Evolutionary conservation across 495 filamentous ascomycete genomes (phyloP).

Genomic region (Xylaria intraflava): DNA sequence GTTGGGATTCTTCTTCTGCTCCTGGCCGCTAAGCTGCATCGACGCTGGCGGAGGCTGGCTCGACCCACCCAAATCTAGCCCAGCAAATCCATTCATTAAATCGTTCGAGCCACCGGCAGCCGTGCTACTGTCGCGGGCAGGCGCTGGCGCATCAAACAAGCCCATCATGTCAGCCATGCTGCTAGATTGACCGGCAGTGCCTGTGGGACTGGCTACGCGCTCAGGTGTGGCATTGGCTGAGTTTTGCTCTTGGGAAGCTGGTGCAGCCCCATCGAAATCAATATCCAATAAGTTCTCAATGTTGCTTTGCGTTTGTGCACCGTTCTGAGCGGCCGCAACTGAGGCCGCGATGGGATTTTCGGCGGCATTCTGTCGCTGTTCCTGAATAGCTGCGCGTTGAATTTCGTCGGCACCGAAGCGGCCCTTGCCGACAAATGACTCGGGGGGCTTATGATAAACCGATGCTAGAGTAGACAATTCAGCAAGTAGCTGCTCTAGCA

Average conservation of each 20-base stretch:
- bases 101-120: conserved; percentile 41
- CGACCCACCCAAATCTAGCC: conserved; percentile 62
- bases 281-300: conserved; percentile 95
- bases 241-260: conserved; percentile 77
- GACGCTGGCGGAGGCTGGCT: conserved; percentile 52
- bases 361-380: conserved; percentile 81
- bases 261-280: conserved; percentile 92
- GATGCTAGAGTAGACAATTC: conserved; percentile 96
- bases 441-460: conserved; percentile 98
- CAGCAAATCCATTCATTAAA: conserved; percentile 79
- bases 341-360: conserved; percentile 92
- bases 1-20: conserved; percentile 52
- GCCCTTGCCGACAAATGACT: conserved; percentile 92
- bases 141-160: conserved; percentile 55
- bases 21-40: conserved; percentile 34
- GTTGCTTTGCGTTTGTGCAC: conserved; percentile 59
- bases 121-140: conserved; percentile 27
- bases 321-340: conserved; percentile 61
- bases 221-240: conserved; percentile 69
- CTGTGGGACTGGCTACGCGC: conserved; percentile 60
- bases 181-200: conserved; percentile 33
- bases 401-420: conserved; percentile 91
- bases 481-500: conserved; percentile 78
- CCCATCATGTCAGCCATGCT: conserved; percentile 89
- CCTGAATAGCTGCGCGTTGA: conserved; percentile 92